These are phyloP conservation scores for Monocercomonoides exilis DNA, from an alignment of 78 protist species.

Conservation along the genomic window DNA sequence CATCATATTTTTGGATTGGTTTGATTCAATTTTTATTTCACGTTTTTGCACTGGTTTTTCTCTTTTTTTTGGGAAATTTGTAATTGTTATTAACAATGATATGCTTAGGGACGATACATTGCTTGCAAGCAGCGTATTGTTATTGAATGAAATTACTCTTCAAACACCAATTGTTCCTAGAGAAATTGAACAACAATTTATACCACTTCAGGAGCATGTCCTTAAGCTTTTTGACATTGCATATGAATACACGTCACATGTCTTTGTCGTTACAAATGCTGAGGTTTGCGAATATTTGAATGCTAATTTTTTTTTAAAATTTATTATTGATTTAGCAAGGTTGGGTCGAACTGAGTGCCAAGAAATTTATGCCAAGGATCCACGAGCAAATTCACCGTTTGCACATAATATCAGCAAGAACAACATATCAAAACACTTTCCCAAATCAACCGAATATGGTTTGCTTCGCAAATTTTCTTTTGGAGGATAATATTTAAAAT, in stretches of 20 bases:
- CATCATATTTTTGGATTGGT: slow-evolving; percentile 10
- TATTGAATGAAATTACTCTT: neutral
- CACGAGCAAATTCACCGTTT: neutral
- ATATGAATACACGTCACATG: neutral
- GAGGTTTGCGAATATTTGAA: no score
- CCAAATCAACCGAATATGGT: neutral
- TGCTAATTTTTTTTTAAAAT: no score
- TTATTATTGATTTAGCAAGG: no score
- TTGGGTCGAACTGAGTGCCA: slow-evolving; percentile 4
- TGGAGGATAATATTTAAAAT: neutral
- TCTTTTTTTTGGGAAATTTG: neutral
- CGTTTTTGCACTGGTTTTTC: neutral
- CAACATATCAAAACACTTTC: neutral
- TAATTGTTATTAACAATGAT: neutral
- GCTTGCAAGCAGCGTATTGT: neutral
- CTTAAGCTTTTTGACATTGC: neutral
- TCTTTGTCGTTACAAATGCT: neutral
- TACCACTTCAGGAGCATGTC: neutral
- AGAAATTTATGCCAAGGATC: slow-evolving; percentile 4
- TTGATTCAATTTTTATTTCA: neutral
- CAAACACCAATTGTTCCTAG: neutral
- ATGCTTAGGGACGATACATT: slow-evolving; percentile 17
- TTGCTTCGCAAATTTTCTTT: no score
- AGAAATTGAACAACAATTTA: neutral
- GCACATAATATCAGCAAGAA: neutral